Evolutionary conservation across 371 early-diverging fungal genomes (phyloP).

Genomic region (Saksenaea oblongispora): DNA sequence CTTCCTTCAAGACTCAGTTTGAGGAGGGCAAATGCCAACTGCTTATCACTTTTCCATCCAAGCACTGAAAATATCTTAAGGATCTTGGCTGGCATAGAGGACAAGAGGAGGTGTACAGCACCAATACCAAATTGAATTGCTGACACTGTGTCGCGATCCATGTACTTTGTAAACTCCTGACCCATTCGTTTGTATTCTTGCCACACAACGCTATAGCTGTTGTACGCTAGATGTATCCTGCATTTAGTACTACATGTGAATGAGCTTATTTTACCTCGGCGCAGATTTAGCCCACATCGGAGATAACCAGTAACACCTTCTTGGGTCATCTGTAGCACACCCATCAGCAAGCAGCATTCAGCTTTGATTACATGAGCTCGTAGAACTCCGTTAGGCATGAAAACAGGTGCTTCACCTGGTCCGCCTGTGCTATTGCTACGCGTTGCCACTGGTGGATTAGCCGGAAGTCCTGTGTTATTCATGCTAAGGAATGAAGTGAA

Average conservation of each 20-base stretch:
- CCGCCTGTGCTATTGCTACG: slow-evolving; percentile 22
- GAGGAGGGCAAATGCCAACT: slow-evolving; percentile 58
- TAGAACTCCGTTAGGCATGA: slow-evolving; percentile 56
- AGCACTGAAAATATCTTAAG: slow-evolving; percentile 53
- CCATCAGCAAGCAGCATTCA: slow-evolving; percentile 57
- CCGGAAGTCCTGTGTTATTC: slow-evolving; percentile 32
- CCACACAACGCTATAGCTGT: slow-evolving; percentile 51
- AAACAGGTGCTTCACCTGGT: slow-evolving; percentile 20
- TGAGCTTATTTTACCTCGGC: slow-evolving; percentile 48
- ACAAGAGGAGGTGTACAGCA: slow-evolving; percentile 59
- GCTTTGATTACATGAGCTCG: slow-evolving; percentile 62
- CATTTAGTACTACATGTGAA: neutral
- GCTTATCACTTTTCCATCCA: slow-evolving; percentile 61
- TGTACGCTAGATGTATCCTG: slow-evolving; percentile 18
- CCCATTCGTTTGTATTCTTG: slow-evolving; percentile 56
- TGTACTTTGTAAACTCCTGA: slow-evolving; percentile 43
- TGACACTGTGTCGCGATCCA: slow-evolving; percentile 51
- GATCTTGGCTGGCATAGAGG: slow-evolving; percentile 61
- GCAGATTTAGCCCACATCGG: slow-evolving; percentile 60
- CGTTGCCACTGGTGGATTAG: slow-evolving; percentile 22
- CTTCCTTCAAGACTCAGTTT: slow-evolving; percentile 54
- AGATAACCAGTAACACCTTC: slow-evolving; percentile 58
- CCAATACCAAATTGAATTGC: slow-evolving; percentile 61
- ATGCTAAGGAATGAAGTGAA: slow-evolving; percentile 26
- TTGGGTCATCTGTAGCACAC: slow-evolving; percentile 59